Evolutionary conservation across 139 green algal species (phyloP), one percentile per base, ranked within the genome.

Genomic region (Tetradesmus obliquus): DNA sequence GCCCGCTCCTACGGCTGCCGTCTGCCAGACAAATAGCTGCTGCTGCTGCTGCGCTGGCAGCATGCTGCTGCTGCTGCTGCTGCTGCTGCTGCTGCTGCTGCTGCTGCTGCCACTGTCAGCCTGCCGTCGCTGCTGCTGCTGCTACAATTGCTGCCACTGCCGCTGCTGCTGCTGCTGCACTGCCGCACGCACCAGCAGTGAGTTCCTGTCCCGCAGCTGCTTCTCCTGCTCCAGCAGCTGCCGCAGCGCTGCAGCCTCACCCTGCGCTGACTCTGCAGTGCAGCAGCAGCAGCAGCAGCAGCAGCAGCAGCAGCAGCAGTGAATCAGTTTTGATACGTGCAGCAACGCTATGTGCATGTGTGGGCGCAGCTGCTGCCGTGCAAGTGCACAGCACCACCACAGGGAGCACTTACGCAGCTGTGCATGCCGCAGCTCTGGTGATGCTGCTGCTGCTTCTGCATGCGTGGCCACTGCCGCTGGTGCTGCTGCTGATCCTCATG

Each of bases 121-220:
- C 32, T 66, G 8, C 8, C 7, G 8, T 66, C 7, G 6, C 51
- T 60, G 71, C 62, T 88, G 66, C 53, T 82, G 8, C 74, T 82
- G n/a, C 15, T 82, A 71, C 83, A 66, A 66, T 66, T 86, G 69
- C 71, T 86, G 32, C 71, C 86, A 19, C 51, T 85, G 45, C 45
- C 79, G 79, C 24, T 55, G 6, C 79, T 79, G 60, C 60, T 20
- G 10, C 60, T 72, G 60, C 10, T 72, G 13, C 13, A 13, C 60
- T 72, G 60, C 60, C 13, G 60, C 60, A 10, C 91, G 87, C 54
- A 96, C 92, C 93, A 96, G 76, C 94, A 96, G 93, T 45, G 91
- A 94, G 94, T 95, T 96, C 3, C 94, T 58, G 82, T 93, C 91
- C 1, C 94, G 90, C 22, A 96, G 94, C 92, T 96, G 93, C 62